phyloP scores from a whole-genome alignment of 1,284 basidiomycete genomes.

The Apiotrichum gamsii region DNA sequence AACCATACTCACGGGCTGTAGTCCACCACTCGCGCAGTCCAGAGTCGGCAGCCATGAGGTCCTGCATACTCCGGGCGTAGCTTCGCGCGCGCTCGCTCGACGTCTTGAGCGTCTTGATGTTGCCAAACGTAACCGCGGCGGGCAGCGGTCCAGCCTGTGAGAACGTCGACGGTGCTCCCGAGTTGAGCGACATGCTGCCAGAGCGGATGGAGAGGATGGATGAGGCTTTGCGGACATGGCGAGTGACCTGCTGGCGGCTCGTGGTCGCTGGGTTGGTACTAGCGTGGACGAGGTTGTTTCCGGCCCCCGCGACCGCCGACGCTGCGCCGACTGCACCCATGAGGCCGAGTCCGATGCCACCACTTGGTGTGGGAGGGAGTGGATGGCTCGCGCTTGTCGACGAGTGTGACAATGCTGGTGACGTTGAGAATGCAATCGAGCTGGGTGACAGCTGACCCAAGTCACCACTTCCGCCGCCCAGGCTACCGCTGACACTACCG shows the following conservation, averaged over 20 bases:
- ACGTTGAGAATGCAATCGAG: too few species aligned
- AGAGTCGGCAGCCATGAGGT: constrained; percentile 67
- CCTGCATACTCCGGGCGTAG: constrained; percentile 79
- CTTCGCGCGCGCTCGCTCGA: constrained; percentile 65
- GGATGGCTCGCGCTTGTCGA: too few species aligned
- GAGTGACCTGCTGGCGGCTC: neutral
- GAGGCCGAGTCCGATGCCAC: neutral
- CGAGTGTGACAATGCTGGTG: neutral
- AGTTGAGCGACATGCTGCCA: constrained; percentile 20
- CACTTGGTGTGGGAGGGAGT: too few species aligned
- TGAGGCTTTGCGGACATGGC: constrained; percentile 21
- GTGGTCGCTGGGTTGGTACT: neutral
- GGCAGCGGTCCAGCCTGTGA: constrained; percentile 54
- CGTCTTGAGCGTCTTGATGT: constrained; percentile 59
- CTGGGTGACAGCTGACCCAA: too few species aligned
- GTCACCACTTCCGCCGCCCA: too few species aligned
- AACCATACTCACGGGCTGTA: constrained; percentile 53
- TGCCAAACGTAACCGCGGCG: constrained; percentile 64
- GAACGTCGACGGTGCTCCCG: constrained; percentile 21
- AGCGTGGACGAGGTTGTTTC: too few species aligned
- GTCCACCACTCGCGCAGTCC: constrained; percentile 71
- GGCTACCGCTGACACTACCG: neutral
- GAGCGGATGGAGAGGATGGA: constrained; percentile 28
- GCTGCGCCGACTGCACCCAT: constrained; percentile 1
- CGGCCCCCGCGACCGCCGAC: neutral